Conservation (phyloP, 2,329 filamentous ascomycete species). For the Colletotrichum lupini region DNA sequence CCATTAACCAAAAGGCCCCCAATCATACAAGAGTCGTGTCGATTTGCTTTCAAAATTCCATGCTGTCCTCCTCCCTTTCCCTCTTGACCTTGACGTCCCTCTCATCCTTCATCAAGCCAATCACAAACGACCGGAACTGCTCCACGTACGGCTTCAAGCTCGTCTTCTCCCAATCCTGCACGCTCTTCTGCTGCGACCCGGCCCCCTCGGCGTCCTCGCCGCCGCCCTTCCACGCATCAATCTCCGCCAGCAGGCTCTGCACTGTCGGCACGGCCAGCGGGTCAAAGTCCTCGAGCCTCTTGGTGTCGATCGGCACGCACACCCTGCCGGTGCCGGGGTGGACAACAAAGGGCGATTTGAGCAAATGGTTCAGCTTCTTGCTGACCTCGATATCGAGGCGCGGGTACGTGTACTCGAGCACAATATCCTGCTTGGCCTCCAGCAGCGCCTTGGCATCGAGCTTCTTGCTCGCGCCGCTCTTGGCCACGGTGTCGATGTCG, state of each 20-base stretch:
- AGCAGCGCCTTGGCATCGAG: constrained; percentile 80
- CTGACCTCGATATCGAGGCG: constrained; percentile 96
- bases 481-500: constrained; percentile 89
- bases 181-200: constrained; percentile 44
- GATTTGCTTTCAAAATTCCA: constrained; percentile 60
- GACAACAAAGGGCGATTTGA: constrained; percentile 96
- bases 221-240: constrained; percentile 79
- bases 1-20: constrained; percentile 8
- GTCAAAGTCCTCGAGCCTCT: constrained; percentile 82
- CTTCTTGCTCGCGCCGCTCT: constrained; percentile 76
- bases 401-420: constrained; percentile 97
- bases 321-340: constrained; percentile 94
- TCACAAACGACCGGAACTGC: constrained; percentile 85
- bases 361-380: constrained; percentile 97
- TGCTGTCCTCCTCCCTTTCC: constrained; percentile 62
- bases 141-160: constrained; percentile 93
- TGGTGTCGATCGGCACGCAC: constrained; percentile 91
- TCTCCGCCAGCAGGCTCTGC: constrained; percentile 82
- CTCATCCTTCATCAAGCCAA: constrained; percentile 81
- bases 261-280: constrained; percentile 91
- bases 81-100: constrained; percentile 65
- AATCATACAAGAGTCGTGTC: constrained; percentile 33
- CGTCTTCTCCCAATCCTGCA: constrained; percentile 97
- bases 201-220: constrained; percentile 52
- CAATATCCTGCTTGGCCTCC: constrained; percentile 94